Evolutionary conservation across 106 monocot genomes (phyloP), one percentile per base, ranked within the genome.

Genomic region (Platanthera guangdongensis): DNA sequence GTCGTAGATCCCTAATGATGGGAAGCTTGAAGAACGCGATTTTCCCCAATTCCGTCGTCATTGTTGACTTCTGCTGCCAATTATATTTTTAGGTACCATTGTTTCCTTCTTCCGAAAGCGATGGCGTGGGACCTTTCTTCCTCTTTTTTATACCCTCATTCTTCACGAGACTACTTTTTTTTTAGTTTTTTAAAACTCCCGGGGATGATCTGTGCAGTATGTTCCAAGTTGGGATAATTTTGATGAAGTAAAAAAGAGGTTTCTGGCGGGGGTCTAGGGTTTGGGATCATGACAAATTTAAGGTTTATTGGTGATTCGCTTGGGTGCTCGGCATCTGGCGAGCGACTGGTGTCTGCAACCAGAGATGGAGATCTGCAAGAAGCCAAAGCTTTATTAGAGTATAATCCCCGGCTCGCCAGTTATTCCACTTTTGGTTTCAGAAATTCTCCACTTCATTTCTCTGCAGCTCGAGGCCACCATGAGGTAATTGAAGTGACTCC

Each of bases 341-440:
- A 94, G 79, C 76, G 91, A 67, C 83, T 94, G 19, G 91, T 94
- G 14, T 94, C 94, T 2, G 94, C 94, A 3, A 91, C 91, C 5
- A 84, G 91, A 69, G 94, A 94, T 60, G 94, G 94, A 7, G 94
- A 94, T 77, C 71, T 94, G 46, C 94, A 87, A 45, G 94, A 94
- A 78, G 91, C 94, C 32, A 89, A 85, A 54, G 94, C 94, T 71
- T 77, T 91, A 5, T 74, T 91, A 76, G 89, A 94, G 28, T 89
- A 85, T 71, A 91, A 94, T 83, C 94, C 94, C 0, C 25, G 77
- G n/a, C 77, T 67, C n/a, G 77, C 67, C 25, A 65, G 16, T 4
- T 67, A 77, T 15, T 77, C 77, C 3, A 77, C 67, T 11, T 67
- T 77, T 32, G 77, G 67, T 25, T 47, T 8, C 21, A 60, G 32